Percentiles rank a stretch among this genome's conserved stretches.
These are phyloP conservation scores for Cymodocea nodosa DNA, from an alignment of 116 monocot genomes.

Conservation along the genomic window DNA sequence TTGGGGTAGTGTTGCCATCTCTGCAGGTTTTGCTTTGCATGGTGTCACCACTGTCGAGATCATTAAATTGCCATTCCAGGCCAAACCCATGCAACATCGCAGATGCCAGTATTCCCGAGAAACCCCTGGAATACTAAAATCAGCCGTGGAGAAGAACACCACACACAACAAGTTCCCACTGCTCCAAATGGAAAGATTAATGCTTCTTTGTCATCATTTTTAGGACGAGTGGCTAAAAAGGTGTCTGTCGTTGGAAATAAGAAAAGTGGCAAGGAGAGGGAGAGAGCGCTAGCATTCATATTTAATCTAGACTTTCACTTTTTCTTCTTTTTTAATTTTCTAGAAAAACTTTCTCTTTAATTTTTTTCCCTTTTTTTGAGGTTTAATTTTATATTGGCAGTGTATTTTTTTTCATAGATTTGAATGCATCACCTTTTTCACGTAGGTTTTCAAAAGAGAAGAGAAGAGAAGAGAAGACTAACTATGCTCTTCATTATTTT, in stretches of 20 bases:
- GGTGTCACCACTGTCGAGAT: constrained; percentile 3
- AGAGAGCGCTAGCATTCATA: background rate
- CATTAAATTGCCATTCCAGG: constrained; percentile 8
- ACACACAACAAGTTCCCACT: constrained; percentile 3
- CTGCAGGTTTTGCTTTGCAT: constrained; percentile 8
- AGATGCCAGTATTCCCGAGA: constrained; percentile 4
- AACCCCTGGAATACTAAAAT: constrained; percentile 6
- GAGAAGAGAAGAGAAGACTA: too few relatives aligned
- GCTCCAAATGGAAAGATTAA: constrained; percentile 10
- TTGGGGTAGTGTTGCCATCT: background rate
- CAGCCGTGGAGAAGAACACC: background rate
- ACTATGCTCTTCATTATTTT: too few relatives aligned
- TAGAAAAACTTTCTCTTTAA: background rate
- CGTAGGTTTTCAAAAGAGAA: too few relatives aligned
- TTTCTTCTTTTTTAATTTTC: too few relatives aligned
- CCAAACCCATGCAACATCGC: constrained; percentile 7
- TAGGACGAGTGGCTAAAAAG: constrained; percentile 4
- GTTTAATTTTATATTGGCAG: too few relatives aligned
- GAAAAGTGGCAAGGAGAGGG: constrained; percentile 2
- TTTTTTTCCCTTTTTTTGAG: background rate
- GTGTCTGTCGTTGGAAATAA: background rate
- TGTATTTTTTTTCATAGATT: too few relatives aligned
- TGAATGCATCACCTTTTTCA: too few relatives aligned
- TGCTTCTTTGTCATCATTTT: background rate
- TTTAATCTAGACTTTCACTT: background rate